Percentiles rank a stretch among this genome's conserved stretches.
phyloP scores from a whole-genome alignment of 306 rosid genomes.

The Vachellia pachyceras region DNA sequence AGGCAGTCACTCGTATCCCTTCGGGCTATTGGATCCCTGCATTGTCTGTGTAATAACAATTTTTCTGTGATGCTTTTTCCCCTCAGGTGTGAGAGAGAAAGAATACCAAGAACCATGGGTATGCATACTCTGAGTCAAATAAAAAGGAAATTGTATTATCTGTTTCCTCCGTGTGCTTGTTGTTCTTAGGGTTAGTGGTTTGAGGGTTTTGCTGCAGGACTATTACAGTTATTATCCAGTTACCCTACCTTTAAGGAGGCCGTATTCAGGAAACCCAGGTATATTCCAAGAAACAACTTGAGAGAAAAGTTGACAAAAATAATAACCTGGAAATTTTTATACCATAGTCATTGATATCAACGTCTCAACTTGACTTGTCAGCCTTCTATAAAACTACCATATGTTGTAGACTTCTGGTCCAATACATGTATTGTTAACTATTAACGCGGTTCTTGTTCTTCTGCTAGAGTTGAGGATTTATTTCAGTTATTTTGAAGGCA shows the following conservation, averaged over 20 bases:
- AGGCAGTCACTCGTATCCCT: background rate
- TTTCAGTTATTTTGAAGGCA: conserved; percentile 20
- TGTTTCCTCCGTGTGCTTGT: conserved; percentile 18
- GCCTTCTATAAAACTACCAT: background rate
- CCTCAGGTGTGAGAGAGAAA: conserved; percentile 48
- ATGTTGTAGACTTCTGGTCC: background rate
- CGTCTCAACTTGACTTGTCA: background rate
- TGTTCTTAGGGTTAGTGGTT: conserved; percentile 27
- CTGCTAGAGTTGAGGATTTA: conserved; percentile 10
- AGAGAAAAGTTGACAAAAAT: background rate
- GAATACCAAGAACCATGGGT: conserved; percentile 89
- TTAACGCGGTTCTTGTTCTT: conserved; percentile 1
- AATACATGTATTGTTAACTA: conserved; percentile 1
- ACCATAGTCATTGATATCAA: background rate
- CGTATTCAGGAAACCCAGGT: conserved; percentile 91
- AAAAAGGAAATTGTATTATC: conserved; percentile 2
- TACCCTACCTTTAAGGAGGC: conserved; percentile 79
- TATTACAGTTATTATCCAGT: conserved; percentile 64
- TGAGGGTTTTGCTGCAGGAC: conserved; percentile 64
- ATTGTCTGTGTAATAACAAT: conserved; percentile 32
- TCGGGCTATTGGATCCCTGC: conserved; percentile 30
- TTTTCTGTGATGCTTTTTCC: conserved; percentile 37
- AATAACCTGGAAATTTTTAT: conserved; percentile 21
- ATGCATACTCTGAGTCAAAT: conserved; percentile 37
- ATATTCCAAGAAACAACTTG: conserved; percentile 35